A percentile compares a stretch with the other conserved stretches of the same genome.
Conservation (phyloP, 805 yeast species). For the Peterozyma xylosa region DNA sequence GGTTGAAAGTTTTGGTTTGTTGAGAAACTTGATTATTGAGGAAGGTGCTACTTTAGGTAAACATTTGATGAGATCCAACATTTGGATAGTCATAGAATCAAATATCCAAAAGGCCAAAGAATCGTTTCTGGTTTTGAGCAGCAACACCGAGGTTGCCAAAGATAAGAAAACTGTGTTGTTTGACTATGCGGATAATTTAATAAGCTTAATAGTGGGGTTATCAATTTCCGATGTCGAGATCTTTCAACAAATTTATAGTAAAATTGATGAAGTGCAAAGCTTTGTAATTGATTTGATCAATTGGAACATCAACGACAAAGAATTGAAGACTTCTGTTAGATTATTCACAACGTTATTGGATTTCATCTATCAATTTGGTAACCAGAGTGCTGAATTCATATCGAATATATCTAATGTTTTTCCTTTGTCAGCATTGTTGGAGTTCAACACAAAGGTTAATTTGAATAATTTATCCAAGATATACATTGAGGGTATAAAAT, state of each 20-base stretch:
- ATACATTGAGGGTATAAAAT: constrained; percentile 33
- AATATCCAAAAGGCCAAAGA: constrained; percentile 41
- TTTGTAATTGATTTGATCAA: constrained; percentile 30
- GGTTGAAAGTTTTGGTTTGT: constrained; percentile 72
- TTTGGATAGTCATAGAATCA: constrained; percentile 54
- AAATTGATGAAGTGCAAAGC: constrained; percentile 18
- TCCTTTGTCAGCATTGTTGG: background rate
- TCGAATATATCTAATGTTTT: constrained; percentile 2
- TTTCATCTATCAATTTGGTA: constrained; percentile 51
- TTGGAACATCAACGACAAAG: constrained; percentile 20
- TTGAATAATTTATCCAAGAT: constrained; percentile 23
- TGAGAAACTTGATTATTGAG: constrained; percentile 74
- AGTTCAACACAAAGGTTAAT: constrained; percentile 5
- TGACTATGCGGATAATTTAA: constrained; percentile 66
- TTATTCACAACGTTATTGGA: constrained; percentile 48
- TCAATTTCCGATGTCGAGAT: constrained; percentile 54
- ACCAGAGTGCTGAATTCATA: constrained; percentile 51
- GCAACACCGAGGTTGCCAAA: constrained; percentile 17
- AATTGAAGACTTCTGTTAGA: constrained; percentile 27
- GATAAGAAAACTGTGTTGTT: constrained; percentile 42
- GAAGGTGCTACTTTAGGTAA: constrained; percentile 82
- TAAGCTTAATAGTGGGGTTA: constrained; percentile 61
- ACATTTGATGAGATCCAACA: constrained; percentile 68
- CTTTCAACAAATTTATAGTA: constrained; percentile 23
- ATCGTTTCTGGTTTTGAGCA: constrained; percentile 37